Evolutionary conservation across 1,139 yeast genomes (phyloP), one percentile per base, ranked within the genome.

Genomic region (Pichia sp.): DNA sequence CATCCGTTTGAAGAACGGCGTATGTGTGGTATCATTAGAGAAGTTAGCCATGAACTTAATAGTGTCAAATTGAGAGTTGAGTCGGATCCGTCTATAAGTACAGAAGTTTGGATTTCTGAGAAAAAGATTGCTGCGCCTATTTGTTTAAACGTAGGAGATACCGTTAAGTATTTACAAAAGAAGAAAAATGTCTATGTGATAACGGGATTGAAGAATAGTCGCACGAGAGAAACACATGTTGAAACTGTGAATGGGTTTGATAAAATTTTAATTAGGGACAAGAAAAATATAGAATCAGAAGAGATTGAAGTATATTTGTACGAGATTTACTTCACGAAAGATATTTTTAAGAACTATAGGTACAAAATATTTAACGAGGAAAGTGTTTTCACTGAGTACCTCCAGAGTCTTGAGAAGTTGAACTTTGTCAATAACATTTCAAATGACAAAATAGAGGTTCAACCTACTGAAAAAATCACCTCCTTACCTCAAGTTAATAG

Each of bases 201-300:
- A 1, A 63, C 70, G 2, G 83, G 79, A 0, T 56, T 79, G 31
- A 39, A 17, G 15, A 32, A n/a, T 11, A 14, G 33, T 15, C 36
- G 50, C 0, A 45, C 45, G 15, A 46, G 49, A 0, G 67, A 77
- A 4, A 56, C 63, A 32, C 14, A 14, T 61, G 31, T 45, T 5
- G 34, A 21, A 12, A 38, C 45, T 4, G n/a, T 77, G 39, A 61
- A 85, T 51, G 86, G 86, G 0, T 79, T 63, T 52, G 76, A 77
- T 52, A 58, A 66, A 5, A 68, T 75, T 5, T 54, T 64, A 45
- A 56, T 71, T 6, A 60, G 54, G 43, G 60, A 33, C 21, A 39
- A 40, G 5, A 21, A 4, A 6, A 32, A 23, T 14, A 14, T n/a
- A 15, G 20, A 8, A 2, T 5, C 7, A 12, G 44, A 49, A 8